Conservation (phyloP, 2,329 filamentous ascomycete genomes). For the Chaetomiaceae sp. region DNA sequence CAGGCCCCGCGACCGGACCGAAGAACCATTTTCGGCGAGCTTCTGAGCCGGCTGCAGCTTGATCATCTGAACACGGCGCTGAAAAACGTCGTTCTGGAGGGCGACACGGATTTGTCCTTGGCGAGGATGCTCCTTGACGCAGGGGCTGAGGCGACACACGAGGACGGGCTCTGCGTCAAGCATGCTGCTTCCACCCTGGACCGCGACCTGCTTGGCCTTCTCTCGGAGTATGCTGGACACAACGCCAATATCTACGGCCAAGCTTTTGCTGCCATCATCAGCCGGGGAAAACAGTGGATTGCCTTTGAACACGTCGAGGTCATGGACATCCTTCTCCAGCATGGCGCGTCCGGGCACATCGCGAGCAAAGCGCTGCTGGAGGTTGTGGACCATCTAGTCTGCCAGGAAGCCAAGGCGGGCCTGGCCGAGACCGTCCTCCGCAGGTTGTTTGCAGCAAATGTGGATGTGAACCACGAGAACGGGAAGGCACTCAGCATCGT, state of each 20-base stretch:
- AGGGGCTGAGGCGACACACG: slow-evolving; percentile 21
- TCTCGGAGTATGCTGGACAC: slow-evolving; percentile 16
- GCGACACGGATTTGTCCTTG: slow-evolving; percentile 19
- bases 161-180: slow-evolving; percentile 24
- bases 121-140: slow-evolving; percentile 20
- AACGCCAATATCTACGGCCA: slow-evolving; percentile 19
- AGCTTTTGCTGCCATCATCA: slow-evolving; percentile 19
- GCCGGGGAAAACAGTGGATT: slow-evolving; percentile 23
- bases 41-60: slow-evolving; percentile 16
- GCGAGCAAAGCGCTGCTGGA: slow-evolving; percentile 22
- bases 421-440: slow-evolving; percentile 19
- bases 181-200: slow-evolving; percentile 22
- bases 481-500: slow-evolving; percentile 21
- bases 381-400: slow-evolving; percentile 21
- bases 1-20: slow-evolving; percentile 11
- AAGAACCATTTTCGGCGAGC: slow-evolving; percentile 13
- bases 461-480: slow-evolving; percentile 23
- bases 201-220: slow-evolving; percentile 15
- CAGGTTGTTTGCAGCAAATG: slow-evolving; percentile 17
- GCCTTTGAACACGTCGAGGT: slow-evolving; percentile 23
- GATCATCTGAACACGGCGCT: slow-evolving; percentile 25
- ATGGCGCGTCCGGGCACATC: slow-evolving; percentile 18
- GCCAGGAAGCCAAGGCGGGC: slow-evolving; percentile 9
- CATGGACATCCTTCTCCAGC: slow-evolving; percentile 20
- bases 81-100: slow-evolving; percentile 19